These are phyloP conservation scores for Cytospora paraplurivora DNA, from an alignment of 2,329 filamentous ascomycete species.

Conservation along the genomic window DNA sequence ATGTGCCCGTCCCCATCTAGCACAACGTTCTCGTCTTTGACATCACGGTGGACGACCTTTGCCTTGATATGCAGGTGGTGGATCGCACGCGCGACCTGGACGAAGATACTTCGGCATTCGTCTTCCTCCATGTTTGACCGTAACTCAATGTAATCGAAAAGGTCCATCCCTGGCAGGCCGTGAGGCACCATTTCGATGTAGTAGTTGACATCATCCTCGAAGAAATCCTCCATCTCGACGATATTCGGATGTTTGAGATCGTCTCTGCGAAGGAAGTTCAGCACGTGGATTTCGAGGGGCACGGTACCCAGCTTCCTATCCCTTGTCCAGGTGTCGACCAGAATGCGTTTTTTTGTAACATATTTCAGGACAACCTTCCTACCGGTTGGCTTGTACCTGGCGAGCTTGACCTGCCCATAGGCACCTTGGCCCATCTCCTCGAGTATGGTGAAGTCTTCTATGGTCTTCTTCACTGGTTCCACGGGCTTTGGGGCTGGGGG, in stretches of 20 bases:
- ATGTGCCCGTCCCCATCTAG: conserved; percentile 93
- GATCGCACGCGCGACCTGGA: conserved; percentile 86
- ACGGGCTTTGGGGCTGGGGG: conserved; percentile 35
- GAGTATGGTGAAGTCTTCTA: conserved; percentile 86
- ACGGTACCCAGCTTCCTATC: conserved; percentile 92
- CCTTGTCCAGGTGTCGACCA: conserved; percentile 97
- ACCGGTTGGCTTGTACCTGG: conserved; percentile 76
- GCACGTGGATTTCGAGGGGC: conserved; percentile 92
- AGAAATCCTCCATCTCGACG: conserved; percentile 73
- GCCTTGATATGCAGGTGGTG: conserved; percentile 91
- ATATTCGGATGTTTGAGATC: conserved; percentile 69
- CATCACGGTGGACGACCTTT: conserved; percentile 91
- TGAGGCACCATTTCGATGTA: conserved; percentile 99
- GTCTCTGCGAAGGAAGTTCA: conserved; percentile 85
- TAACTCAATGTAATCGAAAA: conserved; percentile 98
- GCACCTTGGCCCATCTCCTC: conserved; percentile 99
- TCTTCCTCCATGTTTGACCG: conserved; percentile 94
- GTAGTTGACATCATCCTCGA: conserved; percentile 85
- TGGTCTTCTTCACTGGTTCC: conserved; percentile 69
- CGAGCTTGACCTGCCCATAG: conserved; percentile 96
- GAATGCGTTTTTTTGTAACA: conserved; percentile 92
- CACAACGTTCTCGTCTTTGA: conserved; percentile 98
- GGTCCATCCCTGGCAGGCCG: conserved; percentile 93
- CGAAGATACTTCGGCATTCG: conserved; percentile 93
- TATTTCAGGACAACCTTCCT: conserved; percentile 96